Conservation (phyloP, 202 grass and related monocot species). For the Musa balbisiana region DNA sequence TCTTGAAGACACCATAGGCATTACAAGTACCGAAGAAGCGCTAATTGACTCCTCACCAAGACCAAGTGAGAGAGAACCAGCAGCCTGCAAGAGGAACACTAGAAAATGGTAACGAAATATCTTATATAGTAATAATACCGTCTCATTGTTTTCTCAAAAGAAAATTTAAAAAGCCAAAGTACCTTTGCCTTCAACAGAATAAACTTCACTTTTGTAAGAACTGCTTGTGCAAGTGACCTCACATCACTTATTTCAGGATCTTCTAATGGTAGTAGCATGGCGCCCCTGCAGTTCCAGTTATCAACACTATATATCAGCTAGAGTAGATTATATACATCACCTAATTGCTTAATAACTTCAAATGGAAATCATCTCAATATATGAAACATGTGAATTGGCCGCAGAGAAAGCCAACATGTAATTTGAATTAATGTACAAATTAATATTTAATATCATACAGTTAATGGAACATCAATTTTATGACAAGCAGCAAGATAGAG, state of each 20-base stretch:
- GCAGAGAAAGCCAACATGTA: background rate
- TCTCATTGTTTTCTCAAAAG: background rate
- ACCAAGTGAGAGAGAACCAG: slow-evolving; percentile 67
- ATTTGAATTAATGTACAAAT: slow-evolving; percentile 10
- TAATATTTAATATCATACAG: background rate
- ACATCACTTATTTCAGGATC: slow-evolving; percentile 44
- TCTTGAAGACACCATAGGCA: slow-evolving; percentile 84
- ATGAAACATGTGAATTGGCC: too few species aligned
- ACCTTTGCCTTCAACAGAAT: slow-evolving; percentile 81
- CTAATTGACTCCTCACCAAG: slow-evolving; percentile 56
- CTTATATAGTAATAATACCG: background rate
- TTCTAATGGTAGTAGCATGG: slow-evolving; percentile 54
- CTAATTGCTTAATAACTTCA: too few species aligned
- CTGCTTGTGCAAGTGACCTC: slow-evolving; percentile 42
- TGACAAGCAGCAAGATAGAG: background rate
- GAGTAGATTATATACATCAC: background rate
- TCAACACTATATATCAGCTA: slow-evolving; percentile 15
- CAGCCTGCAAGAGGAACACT: slow-evolving; percentile 41
- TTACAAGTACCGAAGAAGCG: slow-evolving; percentile 77
- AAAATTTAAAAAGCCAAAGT: slow-evolving; percentile 5
- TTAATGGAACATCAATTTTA: background rate
- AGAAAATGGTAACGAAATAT: background rate
- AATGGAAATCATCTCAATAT: too few species aligned
- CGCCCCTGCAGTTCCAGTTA: slow-evolving; percentile 33
- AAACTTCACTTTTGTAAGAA: slow-evolving; percentile 58